These are phyloP conservation scores for Arthroderma uncinatum DNA, from an alignment of 2,329 filamentous ascomycete species.

Conservation along the genomic window DNA sequence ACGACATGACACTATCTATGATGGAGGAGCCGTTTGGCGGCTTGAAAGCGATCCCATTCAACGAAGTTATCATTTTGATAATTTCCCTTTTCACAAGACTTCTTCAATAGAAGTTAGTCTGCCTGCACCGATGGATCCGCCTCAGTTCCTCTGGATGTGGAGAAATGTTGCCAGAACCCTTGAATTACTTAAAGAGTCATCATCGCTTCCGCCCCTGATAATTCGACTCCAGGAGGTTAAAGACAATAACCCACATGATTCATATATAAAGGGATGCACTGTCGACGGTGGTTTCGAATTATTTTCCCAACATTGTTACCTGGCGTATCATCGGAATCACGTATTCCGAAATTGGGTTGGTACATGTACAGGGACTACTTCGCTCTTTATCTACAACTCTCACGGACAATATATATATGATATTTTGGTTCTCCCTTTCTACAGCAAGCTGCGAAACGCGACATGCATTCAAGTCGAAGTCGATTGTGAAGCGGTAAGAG, in stretches of 20 bases:
- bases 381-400: neutral
- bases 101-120: neutral
- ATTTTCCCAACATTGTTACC: neutral
- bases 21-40: neutral
- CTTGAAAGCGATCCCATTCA: neutral
- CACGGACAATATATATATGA: neutral
- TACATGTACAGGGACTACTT: neutral
- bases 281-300: neutral
- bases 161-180: neutral
- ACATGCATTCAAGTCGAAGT: neutral
- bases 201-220: neutral
- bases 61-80: neutral
- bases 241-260: neutral
- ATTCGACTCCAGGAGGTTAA: neutral
- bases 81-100: neutral
- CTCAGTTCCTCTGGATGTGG: neutral
- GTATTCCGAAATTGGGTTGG: neutral
- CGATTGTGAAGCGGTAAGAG: neutral
- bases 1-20: neutral
- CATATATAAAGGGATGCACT: neutral
- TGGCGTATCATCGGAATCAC: neutral
- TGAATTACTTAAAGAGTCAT: neutral
- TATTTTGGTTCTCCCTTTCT: neutral
- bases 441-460: neutral
- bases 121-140: neutral